phyloP scores from a whole-genome alignment of 2,329 filamentous ascomycete species.

The Arthrobotrys sinensis region DNA sequence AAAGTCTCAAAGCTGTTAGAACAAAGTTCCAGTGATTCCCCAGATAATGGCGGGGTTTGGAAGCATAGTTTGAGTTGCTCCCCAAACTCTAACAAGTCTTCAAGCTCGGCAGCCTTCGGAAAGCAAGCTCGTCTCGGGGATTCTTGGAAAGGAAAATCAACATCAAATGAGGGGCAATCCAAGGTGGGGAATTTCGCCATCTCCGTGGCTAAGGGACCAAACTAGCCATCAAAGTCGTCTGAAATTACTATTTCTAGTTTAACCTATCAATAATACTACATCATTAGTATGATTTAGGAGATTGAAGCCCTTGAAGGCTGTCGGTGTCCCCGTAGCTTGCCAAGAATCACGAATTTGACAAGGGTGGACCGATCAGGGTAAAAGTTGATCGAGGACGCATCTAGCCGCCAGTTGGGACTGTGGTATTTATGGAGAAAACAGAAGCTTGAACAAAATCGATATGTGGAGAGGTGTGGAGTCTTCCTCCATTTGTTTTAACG shows the following conservation, averaged over 20 bases:
- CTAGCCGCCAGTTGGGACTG: conserved; percentile 58
- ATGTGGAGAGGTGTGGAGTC: conserved; percentile 31
- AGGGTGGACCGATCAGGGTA: conserved; percentile 37
- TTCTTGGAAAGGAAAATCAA: conserved; percentile 1
- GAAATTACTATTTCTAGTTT: conserved; percentile 45
- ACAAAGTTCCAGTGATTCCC: background rate
- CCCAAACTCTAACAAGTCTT: conserved; percentile 13
- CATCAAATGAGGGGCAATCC: conserved; percentile 24
- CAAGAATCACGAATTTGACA: conserved; percentile 38
- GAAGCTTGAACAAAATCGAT: conserved; percentile 26
- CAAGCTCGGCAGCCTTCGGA: conserved; percentile 29
- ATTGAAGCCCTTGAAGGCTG: background rate
- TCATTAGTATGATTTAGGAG: conserved; percentile 1
- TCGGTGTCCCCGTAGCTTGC: conserved; percentile 52
- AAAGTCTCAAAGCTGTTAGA: conserved; percentile 12
- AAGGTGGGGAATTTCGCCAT: conserved; percentile 47
- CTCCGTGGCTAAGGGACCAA: conserved; percentile 29
- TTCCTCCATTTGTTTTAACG: conserved; percentile 30
- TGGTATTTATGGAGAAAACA: conserved; percentile 14
- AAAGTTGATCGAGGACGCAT: conserved; percentile 48
- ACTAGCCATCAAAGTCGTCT: conserved; percentile 18
- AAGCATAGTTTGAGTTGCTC: conserved; percentile 10
- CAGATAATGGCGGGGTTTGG: conserved; percentile 42
- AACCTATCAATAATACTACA: conserved; percentile 3
- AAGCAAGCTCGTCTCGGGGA: conserved; percentile 35